These are phyloP conservation scores for Yamadazyma diddensiae DNA, from an alignment of 1,139 yeast genomes.

Conservation along the genomic window DNA sequence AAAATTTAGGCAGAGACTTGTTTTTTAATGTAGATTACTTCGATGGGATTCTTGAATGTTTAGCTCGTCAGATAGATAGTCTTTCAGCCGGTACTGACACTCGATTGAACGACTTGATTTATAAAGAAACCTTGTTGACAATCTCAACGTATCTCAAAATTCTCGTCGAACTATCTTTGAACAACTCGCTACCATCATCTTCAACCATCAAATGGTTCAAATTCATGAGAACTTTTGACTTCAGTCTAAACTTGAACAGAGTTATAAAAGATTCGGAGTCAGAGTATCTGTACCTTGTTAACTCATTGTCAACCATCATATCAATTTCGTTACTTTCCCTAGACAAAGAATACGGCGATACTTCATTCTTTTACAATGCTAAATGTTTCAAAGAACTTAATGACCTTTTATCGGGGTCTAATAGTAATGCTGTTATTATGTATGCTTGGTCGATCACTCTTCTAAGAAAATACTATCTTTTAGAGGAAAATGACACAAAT, in stretches of 20 bases:
- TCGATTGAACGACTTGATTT: slow-evolving; percentile 16
- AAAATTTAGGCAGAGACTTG: slow-evolving; percentile 40
- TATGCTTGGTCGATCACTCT: slow-evolving; percentile 73
- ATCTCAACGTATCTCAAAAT: slow-evolving; percentile 44
- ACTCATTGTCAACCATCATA: slow-evolving; percentile 46
- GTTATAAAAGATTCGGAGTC: slow-evolving; percentile 29
- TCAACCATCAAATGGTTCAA: slow-evolving; percentile 55
- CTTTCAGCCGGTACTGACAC: background rate
- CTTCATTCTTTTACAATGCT: slow-evolving; percentile 37
- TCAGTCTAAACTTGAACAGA: slow-evolving; percentile 29
- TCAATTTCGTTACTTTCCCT: slow-evolving; percentile 55
- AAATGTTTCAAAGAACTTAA: slow-evolving; percentile 40
- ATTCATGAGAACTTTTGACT: slow-evolving; percentile 43
- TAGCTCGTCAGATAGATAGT: background rate
- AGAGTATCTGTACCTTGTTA: slow-evolving; percentile 28
- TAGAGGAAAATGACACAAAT: slow-evolving; percentile 32
- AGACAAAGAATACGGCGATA: slow-evolving; percentile 40
- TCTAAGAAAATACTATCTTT: slow-evolving; percentile 50
- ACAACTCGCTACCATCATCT: slow-evolving; percentile 28
- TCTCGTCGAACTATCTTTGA: slow-evolving; percentile 37
- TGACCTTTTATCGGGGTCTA: slow-evolving; percentile 27
- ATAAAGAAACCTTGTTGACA: slow-evolving; percentile 35
- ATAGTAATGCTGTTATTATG: slow-evolving; percentile 47
- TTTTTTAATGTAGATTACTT: slow-evolving; percentile 27
- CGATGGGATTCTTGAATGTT: slow-evolving; percentile 19